Base-by-base conservation (phyloP, 2,329 filamentous ascomycete genomes). In the Podosphaera aphanis region DNA sequence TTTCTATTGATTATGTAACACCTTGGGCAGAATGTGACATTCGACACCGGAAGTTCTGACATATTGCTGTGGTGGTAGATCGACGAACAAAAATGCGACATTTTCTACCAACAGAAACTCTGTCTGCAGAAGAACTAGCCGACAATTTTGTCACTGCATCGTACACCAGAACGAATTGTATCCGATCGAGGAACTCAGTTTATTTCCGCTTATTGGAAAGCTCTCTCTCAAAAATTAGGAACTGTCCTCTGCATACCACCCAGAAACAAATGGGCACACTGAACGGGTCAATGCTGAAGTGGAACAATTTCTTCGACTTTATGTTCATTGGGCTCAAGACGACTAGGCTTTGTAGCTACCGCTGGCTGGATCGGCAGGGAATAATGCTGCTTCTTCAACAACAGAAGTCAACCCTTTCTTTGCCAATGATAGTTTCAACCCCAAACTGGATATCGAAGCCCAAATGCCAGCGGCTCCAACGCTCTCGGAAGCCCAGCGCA, bases 171-270 rank as follows among this genome's bases (percentile, higher is more conserved):
- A 18, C 21, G 19, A 13, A 38, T 53, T 2, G 44, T 52, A 5
- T 46, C 46, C 36, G 44, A 53, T 33, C n/a, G 48, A n/a, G 51
- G 50, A 23, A 8, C 45, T 5, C 18, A 38, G n/a, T 52, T 53
- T 40, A 43, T 44, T 1, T 48, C 35, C n/a, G 18, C 35, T 11
- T 38, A 13, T 19, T 38, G 35, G 35, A 38, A 16, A 16, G 35
- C n/a, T 1, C 29, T 45, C 8, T 50, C 31, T n/a, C 13, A 5
- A 13, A 19, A n/a, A 31, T 39, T 51, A 20, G n/a, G 38, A 10
- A 46, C 48, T 5, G 43, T 42, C 35, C 18, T 16, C 35, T 2
- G 35, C 35, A 8, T 38, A 38, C 16, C n/a, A 38, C 35, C 35
- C 35, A 16, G 18, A 38, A 2, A 19, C 8, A 16, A 19, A 38